These are phyloP conservation scores for Gossypium australe DNA, from an alignment of 345 rosid species.

Conservation along the genomic window DNA sequence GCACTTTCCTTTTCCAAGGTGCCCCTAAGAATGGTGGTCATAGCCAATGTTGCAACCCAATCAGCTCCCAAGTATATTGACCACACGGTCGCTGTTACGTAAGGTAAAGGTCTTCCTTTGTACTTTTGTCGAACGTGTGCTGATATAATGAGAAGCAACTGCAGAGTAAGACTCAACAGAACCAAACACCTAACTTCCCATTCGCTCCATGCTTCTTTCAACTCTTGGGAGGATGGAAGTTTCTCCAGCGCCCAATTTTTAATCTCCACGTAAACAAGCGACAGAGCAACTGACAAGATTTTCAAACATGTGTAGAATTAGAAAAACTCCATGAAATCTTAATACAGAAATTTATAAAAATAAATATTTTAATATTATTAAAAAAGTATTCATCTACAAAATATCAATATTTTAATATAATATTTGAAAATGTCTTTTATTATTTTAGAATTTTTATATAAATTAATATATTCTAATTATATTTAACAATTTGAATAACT, in stretches of 20 bases:
- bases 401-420: no score
- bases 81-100: not conserved
- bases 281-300: not conserved
- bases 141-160: not conserved
- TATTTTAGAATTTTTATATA: no score
- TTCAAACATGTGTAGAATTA: not conserved
- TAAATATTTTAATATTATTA: no score
- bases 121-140: not conserved
- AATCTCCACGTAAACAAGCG: not conserved
- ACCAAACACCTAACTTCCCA: not conserved
- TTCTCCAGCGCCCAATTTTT: not conserved
- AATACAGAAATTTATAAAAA: no score
- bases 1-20: not conserved
- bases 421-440: no score
- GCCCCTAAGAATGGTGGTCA: not conserved
- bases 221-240: not conserved
- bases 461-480: no score
- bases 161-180: not conserved
- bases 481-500: no score
- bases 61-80: not conserved
- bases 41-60: not conserved
- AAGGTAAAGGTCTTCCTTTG: not conserved
- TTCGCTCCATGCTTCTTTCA: not conserved
- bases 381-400: no score
- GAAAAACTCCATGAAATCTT: no score